phyloP scores from a whole-genome alignment of 169 alveolate genomes.

The Theileria parva region DNA sequence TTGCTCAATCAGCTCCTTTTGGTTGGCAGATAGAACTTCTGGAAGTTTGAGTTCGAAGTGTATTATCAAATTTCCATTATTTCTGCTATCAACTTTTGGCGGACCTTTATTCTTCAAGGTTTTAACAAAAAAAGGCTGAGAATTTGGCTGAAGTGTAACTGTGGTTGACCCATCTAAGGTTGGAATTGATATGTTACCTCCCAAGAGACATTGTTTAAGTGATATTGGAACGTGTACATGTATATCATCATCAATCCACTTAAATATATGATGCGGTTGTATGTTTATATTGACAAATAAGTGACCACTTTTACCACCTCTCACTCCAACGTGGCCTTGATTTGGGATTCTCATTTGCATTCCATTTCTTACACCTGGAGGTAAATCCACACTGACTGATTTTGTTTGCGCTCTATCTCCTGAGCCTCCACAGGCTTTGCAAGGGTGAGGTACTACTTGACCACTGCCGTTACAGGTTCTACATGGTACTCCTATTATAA shows the following conservation, averaged over 20 bases:
- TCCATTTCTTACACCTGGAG: conserved; percentile 83
- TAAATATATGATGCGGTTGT: conserved; percentile 80
- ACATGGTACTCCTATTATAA: conserved; percentile 84
- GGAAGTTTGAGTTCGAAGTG: conserved; percentile 78
- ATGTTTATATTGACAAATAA: conserved; percentile 81
- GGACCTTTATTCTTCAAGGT: conserved; percentile 84
- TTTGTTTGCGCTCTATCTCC: conserved; percentile 81
- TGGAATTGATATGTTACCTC: conserved; percentile 82
- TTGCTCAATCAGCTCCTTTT: conserved; percentile 74
- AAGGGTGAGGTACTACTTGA: conserved; percentile 77
- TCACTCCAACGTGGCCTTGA: conserved; percentile 83
- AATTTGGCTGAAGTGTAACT: conserved; percentile 73
- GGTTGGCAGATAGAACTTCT: conserved; percentile 66
- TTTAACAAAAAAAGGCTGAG: conserved; percentile 78
- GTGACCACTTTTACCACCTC: conserved; percentile 87
- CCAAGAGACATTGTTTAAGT: conserved; percentile 80
- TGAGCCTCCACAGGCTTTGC: conserved; percentile 81
- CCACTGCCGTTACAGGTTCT: conserved; percentile 85
- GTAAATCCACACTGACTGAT: conserved; percentile 76
- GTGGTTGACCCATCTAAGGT: conserved; percentile 79
- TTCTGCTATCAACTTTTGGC: conserved; percentile 76
- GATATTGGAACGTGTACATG: conserved; percentile 85
- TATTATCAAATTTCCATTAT: conserved; percentile 78
- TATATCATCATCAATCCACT: conserved; percentile 86
- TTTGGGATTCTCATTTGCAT: conserved; percentile 83